phyloP scores from a whole-genome alignment of 2,329 filamentous ascomycete species.

The Fusarium equiseti region DNA sequence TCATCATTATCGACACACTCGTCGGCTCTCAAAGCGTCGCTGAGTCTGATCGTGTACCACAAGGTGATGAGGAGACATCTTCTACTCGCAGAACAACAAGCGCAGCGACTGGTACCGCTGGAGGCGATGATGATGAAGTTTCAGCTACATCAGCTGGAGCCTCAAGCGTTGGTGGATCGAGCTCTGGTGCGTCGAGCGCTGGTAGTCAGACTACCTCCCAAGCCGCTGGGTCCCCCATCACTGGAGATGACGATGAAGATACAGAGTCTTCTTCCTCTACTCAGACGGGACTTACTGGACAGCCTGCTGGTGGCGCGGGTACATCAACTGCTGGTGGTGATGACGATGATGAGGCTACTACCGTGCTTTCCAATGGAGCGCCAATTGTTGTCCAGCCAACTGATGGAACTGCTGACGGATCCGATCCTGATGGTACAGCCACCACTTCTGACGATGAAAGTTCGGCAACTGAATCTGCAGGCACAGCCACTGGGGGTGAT shows the following conservation, averaged over 20 bases:
- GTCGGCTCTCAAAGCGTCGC: conserved; percentile 14
- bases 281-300: background rate
- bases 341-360: background rate
- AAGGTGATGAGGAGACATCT: background rate
- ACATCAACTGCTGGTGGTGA: background rate
- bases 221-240: too few species aligned
- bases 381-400: background rate
- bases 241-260: background rate
- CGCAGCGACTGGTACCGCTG: background rate
- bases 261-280: background rate
- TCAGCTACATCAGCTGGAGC: too few species aligned
- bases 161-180: background rate
- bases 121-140: accelerated
- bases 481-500: background rate
- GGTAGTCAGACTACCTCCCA: background rate
- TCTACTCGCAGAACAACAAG: background rate
- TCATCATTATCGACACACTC: background rate
- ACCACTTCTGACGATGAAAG: background rate
- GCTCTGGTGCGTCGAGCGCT: too few species aligned
- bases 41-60: conserved; percentile 4
- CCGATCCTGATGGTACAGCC: accelerated
- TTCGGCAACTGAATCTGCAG: background rate
- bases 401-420: background rate
- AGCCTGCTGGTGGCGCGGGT: conserved; percentile 1
- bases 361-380: background rate